Base-by-base conservation (phyloP, 2,329 filamentous ascomycete species). In the Aspergillus bombycis region DNA sequence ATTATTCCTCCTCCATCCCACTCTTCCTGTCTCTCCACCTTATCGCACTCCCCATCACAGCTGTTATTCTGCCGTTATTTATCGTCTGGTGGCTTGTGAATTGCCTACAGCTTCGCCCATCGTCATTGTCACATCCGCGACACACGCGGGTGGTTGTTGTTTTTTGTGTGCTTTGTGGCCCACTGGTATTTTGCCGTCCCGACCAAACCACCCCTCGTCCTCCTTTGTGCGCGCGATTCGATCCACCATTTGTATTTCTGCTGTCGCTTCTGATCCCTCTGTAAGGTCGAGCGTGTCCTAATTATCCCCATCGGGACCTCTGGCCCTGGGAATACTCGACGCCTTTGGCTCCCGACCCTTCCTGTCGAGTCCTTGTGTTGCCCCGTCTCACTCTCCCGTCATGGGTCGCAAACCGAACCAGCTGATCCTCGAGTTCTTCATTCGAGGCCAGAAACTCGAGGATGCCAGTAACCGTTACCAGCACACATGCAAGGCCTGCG, bases 381-480 rank as follows among this genome's bases (percentile, higher is more conserved):
- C 62, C 62, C 64, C 58, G 63, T 64, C 60, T 60, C 50, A 54
- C 59, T 53, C 60, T 16, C 59, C 60, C 50, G 43, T 57, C 45
- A 50, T 94, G 92, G 92, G 92, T 76, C 88, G 92, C 75, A 90
- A 90, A 80, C 92, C 92, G 68, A 94, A 95, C 79, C 88, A 89
- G 71, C 84, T 96, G 70, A 94, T 97, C 77, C 85, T 92, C 77
- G 89, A 94, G 79, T 95, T 93, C 83, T 97, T 97, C 78, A 88
- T 92, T 77, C 88, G 93, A 70, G 94, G 94, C 11, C 86, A 88
- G 45, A 97, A 97, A 80, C 86, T 97, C 72, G 88, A 90, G 74
- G 93, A 97, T 80, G 90, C 91, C 68, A 95, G 92, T 82, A 97
- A 96, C 78, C 88, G 94, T 63, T 97, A 97, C 75, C 89, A 92